Conservation (phyloP, 495 filamentous ascomycete species). For the Penicillium waksmanii region DNA sequence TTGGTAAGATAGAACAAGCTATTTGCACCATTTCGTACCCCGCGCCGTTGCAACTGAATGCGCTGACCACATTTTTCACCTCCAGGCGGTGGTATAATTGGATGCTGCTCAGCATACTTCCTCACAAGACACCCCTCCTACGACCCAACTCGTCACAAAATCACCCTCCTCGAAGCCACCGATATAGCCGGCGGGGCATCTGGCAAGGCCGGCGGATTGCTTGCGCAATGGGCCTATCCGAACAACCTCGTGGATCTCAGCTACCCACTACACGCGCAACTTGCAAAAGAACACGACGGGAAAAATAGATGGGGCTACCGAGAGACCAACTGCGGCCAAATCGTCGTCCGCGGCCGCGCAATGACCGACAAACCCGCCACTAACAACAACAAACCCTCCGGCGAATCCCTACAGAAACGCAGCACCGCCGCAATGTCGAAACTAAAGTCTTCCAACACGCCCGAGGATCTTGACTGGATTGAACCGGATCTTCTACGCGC, state of each 20-base stretch:
- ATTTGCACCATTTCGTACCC: slow-evolving; percentile 29
- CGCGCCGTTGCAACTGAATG: slow-evolving; percentile 23
- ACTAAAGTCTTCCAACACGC: slow-evolving; percentile 65
- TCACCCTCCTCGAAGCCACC: slow-evolving; percentile 88
- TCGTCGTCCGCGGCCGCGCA: slow-evolving; percentile 61
- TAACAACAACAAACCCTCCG: slow-evolving; percentile 22
- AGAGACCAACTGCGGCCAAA: slow-evolving; percentile 72
- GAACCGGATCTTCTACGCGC: slow-evolving; percentile 62
- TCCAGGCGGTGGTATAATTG: slow-evolving; percentile 91
- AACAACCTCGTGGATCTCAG: slow-evolving; percentile 82
- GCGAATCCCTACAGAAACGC: slow-evolving; percentile 74
- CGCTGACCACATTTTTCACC: slow-evolving; percentile 18
- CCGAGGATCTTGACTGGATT: slow-evolving; percentile 87
- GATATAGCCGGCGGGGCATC: slow-evolving; percentile 89
- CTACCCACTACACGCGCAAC: slow-evolving; percentile 78
- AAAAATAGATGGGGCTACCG: slow-evolving; percentile 87
- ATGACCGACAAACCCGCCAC: slow-evolving; percentile 38
- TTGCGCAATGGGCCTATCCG: slow-evolving; percentile 94
- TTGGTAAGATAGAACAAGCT: slow-evolving; percentile 54
- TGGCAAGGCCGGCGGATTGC: slow-evolving; percentile 90
- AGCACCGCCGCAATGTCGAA: slow-evolving; percentile 61
- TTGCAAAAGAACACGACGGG: slow-evolving; percentile 85
- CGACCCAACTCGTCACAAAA: slow-evolving; percentile 70
- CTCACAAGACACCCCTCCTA: slow-evolving; percentile 87
- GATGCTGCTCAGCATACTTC: slow-evolving; percentile 91